Evolutionary conservation across 352 stramenopile genomes (phyloP), one percentile per base, ranked within the genome.

Genomic region (Globisporangium yorkense): DNA sequence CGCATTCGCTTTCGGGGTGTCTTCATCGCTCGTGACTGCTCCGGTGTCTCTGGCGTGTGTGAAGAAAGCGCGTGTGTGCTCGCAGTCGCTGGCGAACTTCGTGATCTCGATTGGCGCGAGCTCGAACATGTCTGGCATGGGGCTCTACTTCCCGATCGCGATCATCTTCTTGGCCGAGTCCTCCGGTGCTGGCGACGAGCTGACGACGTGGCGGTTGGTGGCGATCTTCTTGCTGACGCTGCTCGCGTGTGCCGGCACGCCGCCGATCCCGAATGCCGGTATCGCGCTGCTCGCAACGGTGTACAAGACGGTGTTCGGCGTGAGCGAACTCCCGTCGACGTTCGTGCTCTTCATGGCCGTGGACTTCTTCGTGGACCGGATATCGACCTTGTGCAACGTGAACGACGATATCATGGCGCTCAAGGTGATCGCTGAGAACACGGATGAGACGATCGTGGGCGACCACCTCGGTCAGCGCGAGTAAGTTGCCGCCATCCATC

Each of bases 391-490:
- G 46, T 86, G 80, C 67, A 89, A 93, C 52, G 80, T 93, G 7
- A 88, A 88, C 54, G 83, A 89, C 51, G 83, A 91, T 63, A 72
- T 87, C 57, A 87, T 90, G 74, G 80, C 78, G 35, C 72, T 90
- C 45, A 86, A 87, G 59, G 70, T 87, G 39, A 87, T 90, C 43
- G 74, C 80, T 8, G 77, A 88, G 44, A 88, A 72, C 51, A 88
- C 80, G 18, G 76, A 90, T 44, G 76, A 88, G 61, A 90, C 77
- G 20, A 72, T 87, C 40, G 69, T 75, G 45, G 67, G 74, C 13
- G 70, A 86, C 40, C 70, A 84, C 15, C 61, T 89, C 12, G 74
- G 78, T 50, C 67, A 79, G 49, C 68, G 75, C 44, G 73, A 72
- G 21, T 65, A 55, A 44, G 40, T 1, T 4, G 31, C 24, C 24